These are phyloP conservation scores for Pseudocohnilembus persalinus DNA, from an alignment of 169 alveolate genomes.

Conservation along the genomic window DNA sequence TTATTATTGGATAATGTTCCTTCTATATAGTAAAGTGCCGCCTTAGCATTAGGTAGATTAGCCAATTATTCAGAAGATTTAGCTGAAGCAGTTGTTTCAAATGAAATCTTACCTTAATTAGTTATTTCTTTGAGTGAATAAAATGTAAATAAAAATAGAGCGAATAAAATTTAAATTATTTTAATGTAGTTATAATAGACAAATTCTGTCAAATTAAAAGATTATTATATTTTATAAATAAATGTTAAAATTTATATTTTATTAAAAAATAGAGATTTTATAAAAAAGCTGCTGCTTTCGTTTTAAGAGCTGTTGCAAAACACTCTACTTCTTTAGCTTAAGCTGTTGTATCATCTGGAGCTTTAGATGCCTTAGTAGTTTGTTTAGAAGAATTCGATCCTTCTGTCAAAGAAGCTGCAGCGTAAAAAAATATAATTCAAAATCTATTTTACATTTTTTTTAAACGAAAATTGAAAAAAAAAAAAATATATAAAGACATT, in stretches of 20 bases:
- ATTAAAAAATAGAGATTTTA: conserved; percentile 66
- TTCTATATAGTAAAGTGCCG: conserved; percentile 92
- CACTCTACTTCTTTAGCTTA: conserved; percentile 93
- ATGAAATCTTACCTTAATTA: conserved; percentile 91
- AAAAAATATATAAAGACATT: no score
- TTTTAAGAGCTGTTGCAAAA: conserved; percentile 93
- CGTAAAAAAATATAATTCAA: conserved; percentile 40
- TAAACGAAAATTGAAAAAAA: no score
- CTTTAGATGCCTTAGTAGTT: conserved; percentile 90
- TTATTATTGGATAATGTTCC: conserved; percentile 91
- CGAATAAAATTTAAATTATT: no score
- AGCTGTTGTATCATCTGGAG: conserved; percentile 93
- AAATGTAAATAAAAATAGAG: conserved; percentile 47
- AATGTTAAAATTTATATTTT: no score
- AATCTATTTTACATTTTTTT: no score
- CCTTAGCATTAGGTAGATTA: conserved; percentile 93
- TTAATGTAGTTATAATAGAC: no score
- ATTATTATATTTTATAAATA: no score
- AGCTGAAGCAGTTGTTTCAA: conserved; percentile 93
- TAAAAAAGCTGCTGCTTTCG: conserved; percentile 95
- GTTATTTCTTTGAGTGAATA: conserved; percentile 88
- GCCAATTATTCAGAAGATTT: conserved; percentile 92
- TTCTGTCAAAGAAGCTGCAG: conserved; percentile 92
- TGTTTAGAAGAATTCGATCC: conserved; percentile 96
- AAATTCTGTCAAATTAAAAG: no score